Percentiles rank a stretch among this genome's conserved stretches.
These are phyloP conservation scores for Candolleomyces aberdarensis DNA, from an alignment of 768 basidiomycete species.

Conservation along the genomic window DNA sequence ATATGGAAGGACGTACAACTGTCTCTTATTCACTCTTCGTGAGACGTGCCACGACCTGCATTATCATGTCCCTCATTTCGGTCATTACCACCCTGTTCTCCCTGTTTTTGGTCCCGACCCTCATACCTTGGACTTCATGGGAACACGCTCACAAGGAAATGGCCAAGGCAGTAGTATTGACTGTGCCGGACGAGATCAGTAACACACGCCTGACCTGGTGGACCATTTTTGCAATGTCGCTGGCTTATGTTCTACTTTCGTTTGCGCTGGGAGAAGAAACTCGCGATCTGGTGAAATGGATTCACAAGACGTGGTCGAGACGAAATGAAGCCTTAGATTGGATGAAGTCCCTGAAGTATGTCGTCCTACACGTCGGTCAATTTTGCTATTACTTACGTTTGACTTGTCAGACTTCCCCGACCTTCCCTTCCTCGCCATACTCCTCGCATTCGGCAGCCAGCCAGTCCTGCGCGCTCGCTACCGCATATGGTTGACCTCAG, in stretches of 20 bases:
- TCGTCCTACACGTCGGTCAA: background rate
- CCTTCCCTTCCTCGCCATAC: background rate
- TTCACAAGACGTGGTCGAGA: constrained; percentile 11
- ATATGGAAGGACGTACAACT: constrained; percentile 39
- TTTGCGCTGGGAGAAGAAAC: constrained; percentile 37
- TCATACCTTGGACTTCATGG: constrained; percentile 46
- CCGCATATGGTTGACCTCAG: constrained; percentile 34
- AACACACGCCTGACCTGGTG: constrained; percentile 36
- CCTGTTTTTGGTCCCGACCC: constrained; percentile 28
- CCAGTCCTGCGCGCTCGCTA: constrained; percentile 12
- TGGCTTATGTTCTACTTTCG: constrained; percentile 34
- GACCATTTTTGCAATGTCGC: constrained; percentile 35
- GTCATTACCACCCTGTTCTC: constrained; percentile 37
- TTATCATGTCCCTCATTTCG: constrained; percentile 41
- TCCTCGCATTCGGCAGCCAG: constrained; percentile 17
- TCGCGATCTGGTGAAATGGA: constrained; percentile 34
- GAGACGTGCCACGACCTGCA: constrained; percentile 50
- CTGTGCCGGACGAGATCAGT: constrained; percentile 17
- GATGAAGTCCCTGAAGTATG: background rate
- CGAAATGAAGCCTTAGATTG: background rate
- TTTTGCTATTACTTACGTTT: background rate
- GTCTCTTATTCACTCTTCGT: constrained; percentile 49
- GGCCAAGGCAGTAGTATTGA: constrained; percentile 29
- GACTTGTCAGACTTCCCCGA: background rate
- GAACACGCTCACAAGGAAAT: constrained; percentile 41